Conservation (phyloP, 768 basidiomycete genomes). For the Panaeolus cyanescens region DNA sequence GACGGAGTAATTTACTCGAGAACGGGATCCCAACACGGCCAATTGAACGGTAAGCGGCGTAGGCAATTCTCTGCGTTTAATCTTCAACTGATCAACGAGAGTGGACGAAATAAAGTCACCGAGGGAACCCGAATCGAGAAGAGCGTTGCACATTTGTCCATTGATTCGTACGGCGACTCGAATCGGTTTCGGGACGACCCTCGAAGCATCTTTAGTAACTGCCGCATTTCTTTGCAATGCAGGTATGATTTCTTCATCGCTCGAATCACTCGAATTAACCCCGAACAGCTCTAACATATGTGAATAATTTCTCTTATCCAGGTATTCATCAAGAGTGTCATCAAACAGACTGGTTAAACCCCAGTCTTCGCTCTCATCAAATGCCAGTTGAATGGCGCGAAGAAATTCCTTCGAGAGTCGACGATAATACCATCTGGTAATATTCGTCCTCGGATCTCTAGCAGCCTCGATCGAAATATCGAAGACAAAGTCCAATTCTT, state of each 20-base stretch:
- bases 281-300: too few species aligned
- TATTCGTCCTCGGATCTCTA: too few species aligned
- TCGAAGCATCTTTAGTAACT: slow-evolving; percentile 14
- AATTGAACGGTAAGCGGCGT: slow-evolving; percentile 39
- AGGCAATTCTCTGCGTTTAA: slow-evolving; percentile 21
- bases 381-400: too few species aligned
- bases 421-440: too few species aligned
- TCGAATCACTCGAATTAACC: background rate
- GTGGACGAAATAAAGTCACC: slow-evolving; percentile 43
- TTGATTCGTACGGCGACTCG: slow-evolving; percentile 32
- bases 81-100: slow-evolving; percentile 36
- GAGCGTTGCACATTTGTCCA: slow-evolving; percentile 29
- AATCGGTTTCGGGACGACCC: slow-evolving; percentile 30
- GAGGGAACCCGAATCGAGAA: slow-evolving; percentile 39
- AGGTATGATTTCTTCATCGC: slow-evolving; percentile 1
- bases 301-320: too few species aligned
- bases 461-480: too few species aligned
- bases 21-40: slow-evolving; percentile 40
- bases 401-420: too few species aligned
- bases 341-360: too few species aligned
- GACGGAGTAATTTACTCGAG: slow-evolving; percentile 32
- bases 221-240: slow-evolving; percentile 26
- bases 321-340: too few species aligned
- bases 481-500: too few species aligned
- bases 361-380: too few species aligned